Evolutionary conservation across 2,329 filamentous ascomycete genomes (phyloP).

Genomic region (Cercospora zeae-maydis): DNA sequence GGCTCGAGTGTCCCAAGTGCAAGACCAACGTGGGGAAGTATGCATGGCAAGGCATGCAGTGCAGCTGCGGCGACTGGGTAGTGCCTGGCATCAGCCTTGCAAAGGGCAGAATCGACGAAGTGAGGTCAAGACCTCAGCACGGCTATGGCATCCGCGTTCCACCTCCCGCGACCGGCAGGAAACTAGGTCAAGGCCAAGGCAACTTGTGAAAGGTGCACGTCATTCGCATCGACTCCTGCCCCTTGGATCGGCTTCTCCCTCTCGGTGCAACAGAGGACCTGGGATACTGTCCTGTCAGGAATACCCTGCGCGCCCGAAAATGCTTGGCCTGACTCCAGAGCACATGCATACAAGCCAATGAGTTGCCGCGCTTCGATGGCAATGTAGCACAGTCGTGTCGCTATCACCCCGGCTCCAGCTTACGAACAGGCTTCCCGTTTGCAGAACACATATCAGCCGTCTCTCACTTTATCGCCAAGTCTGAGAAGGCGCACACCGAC

Average conservation of each 20-base stretch:
- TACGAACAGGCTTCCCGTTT: background rate
- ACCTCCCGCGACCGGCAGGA: conserved; percentile 24
- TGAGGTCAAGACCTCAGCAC: conserved; percentile 34
- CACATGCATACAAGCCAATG: background rate
- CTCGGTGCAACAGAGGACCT: background rate
- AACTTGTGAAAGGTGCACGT: conserved; percentile 21
- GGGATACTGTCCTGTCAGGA: background rate
- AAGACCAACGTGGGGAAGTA: conserved; percentile 84
- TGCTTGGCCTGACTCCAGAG: background rate
- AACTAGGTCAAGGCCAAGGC: conserved; percentile 13
- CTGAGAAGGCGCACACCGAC: background rate
- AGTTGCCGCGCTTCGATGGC: background rate
- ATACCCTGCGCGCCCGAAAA: background rate
- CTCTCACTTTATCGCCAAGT: background rate
- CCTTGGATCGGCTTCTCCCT: background rate
- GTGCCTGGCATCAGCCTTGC: conserved; percentile 86
- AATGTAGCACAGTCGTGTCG: background rate
- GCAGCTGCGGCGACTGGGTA: conserved; percentile 86
- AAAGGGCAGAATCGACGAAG: conserved; percentile 76
- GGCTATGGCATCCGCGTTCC: conserved; percentile 37
- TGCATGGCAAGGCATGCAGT: conserved; percentile 92
- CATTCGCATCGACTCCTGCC: background rate
- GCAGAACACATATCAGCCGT: background rate
- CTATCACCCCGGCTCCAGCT: background rate
- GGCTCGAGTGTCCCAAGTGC: conserved; percentile 83